These are phyloP conservation scores for Russula earlei DNA, from an alignment of 768 basidiomycete species.

Conservation along the genomic window DNA sequence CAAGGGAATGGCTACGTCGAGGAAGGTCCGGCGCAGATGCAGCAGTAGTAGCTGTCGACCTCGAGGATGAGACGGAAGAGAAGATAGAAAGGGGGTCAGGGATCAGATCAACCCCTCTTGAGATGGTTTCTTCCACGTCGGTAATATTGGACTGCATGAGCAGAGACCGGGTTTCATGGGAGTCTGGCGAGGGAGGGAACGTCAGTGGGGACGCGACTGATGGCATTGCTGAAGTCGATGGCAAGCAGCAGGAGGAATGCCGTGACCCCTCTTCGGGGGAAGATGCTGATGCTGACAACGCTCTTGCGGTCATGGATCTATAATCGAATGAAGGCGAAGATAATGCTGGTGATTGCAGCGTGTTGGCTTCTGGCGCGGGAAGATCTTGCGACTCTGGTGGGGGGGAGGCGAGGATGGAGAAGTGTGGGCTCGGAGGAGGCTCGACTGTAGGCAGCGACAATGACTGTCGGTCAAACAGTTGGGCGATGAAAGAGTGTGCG, in stretches of 20 bases:
- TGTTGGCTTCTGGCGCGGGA: too few relatives aligned
- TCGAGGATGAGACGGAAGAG: neutral
- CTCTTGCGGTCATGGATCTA: neutral
- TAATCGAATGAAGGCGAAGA: neutral
- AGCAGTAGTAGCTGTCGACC: neutral
- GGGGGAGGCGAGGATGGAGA: neutral
- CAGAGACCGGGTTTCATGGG: neutral
- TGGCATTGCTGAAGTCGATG: neutral
- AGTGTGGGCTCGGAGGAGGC: neutral
- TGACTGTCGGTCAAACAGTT: neutral
- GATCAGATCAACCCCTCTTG: neutral
- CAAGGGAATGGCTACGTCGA: conserved; percentile 15
- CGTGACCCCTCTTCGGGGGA: neutral
- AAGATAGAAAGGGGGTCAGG: conserved; percentile 6
- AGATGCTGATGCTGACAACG: neutral
- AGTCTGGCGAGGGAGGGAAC: neutral
- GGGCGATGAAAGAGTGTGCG: neutral
- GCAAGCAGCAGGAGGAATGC: neutral
- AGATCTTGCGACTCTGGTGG: neutral
- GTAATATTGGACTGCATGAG: too few relatives aligned
- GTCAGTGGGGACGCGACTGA: neutral
- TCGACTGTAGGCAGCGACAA: neutral
- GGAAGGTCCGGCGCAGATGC: neutral
- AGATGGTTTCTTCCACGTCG: neutral
- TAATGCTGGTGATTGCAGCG: neutral